Percentiles rank a stretch among this genome's conserved stretches.
These are phyloP conservation scores for Neopestalotiopsis rosae DNA, from an alignment of 2,329 filamentous ascomycete species.

Conservation along the genomic window DNA sequence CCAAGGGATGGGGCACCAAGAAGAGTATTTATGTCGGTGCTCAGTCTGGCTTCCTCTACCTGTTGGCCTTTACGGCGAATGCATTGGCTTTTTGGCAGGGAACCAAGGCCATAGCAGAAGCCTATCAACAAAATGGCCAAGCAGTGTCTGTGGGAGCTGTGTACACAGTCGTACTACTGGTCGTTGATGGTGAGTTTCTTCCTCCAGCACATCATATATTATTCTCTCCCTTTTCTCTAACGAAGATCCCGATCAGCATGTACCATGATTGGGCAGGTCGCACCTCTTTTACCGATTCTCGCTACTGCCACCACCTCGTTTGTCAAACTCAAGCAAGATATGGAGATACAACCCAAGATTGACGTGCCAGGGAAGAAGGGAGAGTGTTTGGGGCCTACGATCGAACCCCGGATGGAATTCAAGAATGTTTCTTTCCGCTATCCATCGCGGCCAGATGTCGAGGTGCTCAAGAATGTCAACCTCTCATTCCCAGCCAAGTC, in stretches of 20 bases:
- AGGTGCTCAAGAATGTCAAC: conserved; percentile 29
- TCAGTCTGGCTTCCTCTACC: conserved; percentile 68
- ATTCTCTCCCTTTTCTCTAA: conserved; percentile 26
- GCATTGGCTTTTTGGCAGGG: conserved; percentile 73
- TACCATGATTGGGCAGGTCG: conserved; percentile 66
- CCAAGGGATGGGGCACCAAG: conserved; percentile 58
- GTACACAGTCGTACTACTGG: conserved; percentile 59
- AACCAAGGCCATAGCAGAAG: conserved; percentile 52
- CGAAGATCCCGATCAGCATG: conserved; percentile 44
- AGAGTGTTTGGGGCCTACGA: conserved; percentile 9
- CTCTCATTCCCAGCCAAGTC: conserved; percentile 36
- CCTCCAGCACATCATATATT: conserved; percentile 28
- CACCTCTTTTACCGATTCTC: conserved; percentile 67
- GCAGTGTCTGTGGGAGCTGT: conserved; percentile 41
- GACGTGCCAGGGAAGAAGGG: conserved; percentile 24
- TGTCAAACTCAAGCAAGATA: conserved; percentile 61
- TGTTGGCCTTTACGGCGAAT: conserved; percentile 71
- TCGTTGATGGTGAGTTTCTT: conserved; percentile 49
- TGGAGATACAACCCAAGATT: conserved; percentile 53
- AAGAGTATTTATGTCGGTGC: conserved; percentile 62
- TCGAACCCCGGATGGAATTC: conserved; percentile 23
- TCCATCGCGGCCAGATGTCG: conserved; percentile 44
- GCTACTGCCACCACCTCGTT: conserved; percentile 63
- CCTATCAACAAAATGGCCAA: conserved; percentile 23
- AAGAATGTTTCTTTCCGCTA: conserved; percentile 51